Evolutionary conservation across 2,329 filamentous ascomycete genomes (phyloP), one percentile per base, ranked within the genome.

Genomic region (Emydomyces testavorans): DNA sequence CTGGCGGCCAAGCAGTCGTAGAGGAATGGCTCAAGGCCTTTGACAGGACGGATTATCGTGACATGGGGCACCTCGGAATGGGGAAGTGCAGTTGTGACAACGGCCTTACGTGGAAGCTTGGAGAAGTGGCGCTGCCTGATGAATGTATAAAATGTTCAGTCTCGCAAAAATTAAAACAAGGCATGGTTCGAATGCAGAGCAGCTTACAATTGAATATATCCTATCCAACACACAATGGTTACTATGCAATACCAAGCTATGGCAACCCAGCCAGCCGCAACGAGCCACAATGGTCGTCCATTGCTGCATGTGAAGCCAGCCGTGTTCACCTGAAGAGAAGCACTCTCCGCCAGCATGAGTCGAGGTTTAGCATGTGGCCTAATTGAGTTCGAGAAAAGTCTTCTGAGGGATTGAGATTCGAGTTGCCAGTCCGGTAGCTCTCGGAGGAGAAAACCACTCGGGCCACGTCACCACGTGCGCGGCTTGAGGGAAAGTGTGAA

Each of bases 1-100:
- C 83, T 86, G 4, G 89, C 83, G 24, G 85, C 83, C 34, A 98
- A 81, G 60, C 92, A 96, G 60, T 94, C 86, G 72, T 94, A 94
- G 20, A 96, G 79, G 54, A 80, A 78, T 3, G 88, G 85, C 63
- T 96, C 92, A 48, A 94, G 74, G 52, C 89, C 92, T 67, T 95
- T 96, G 54, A 94, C 82, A 0, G 92, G 93, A 2, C 92, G 84
- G 56, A 98, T 88, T 52, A 94, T 76, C 26, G 92, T 96, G 58
- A 98, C 76, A 68, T 86, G 81, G 13, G 89, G 90, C 2, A 87
- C 72, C 32, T 80, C 68, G 10, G 60, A 46, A 16, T 56, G 54
- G 6, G 64, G 57, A 13, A 65, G 53, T 37, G 49, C 51, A 1
- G 62, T 61, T 16, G 67, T 60, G 31, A 64, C 71, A 49, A 60